Conservation (phyloP, 2,329 filamentous ascomycete species). For the Ophiosphaerella herpotricha region DNA sequence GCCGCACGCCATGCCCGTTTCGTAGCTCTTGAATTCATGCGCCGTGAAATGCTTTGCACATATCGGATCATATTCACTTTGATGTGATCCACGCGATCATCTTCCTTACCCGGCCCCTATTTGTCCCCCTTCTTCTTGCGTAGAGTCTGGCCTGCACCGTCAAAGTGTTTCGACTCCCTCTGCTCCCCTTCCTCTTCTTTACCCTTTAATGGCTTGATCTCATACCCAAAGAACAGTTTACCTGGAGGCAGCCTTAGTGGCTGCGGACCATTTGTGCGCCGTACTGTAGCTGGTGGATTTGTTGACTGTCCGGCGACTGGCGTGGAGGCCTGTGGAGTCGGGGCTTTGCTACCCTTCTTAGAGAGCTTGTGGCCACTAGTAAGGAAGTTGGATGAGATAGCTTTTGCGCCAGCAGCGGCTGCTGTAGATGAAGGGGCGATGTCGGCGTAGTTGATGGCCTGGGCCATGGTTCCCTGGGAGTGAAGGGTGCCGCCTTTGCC, state of each 20-base stretch:
- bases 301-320: slow-evolving; percentile 65
- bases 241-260: slow-evolving; percentile 83
- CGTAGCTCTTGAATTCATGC: slow-evolving; percentile 10
- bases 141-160: slow-evolving; percentile 82
- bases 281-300: slow-evolving; percentile 47
- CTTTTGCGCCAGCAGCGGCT: slow-evolving; percentile 65
- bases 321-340: slow-evolving; percentile 63
- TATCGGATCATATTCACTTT: slow-evolving; percentile 1
- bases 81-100: neutral
- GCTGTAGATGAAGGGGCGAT: slow-evolving; percentile 79
- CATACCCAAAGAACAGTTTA: slow-evolving; percentile 96
- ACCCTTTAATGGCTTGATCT: slow-evolving; percentile 85
- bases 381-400: slow-evolving; percentile 76
- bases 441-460: slow-evolving; percentile 93
- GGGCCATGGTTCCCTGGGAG: slow-evolving; percentile 90
- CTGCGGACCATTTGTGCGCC: slow-evolving; percentile 76
- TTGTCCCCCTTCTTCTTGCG: slow-evolving; percentile 70
- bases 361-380: slow-evolving; percentile 80
- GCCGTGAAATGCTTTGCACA: slow-evolving; percentile 30
- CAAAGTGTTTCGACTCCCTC: slow-evolving; percentile 69
- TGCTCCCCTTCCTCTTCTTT: slow-evolving; percentile 67
- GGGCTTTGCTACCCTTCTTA: slow-evolving; percentile 79
- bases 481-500: slow-evolving; percentile 74
- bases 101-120: slow-evolving; percentile 11
- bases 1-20: slow-evolving; percentile 18